phyloP scores from a whole-genome alignment of 768 basidiomycete genomes.

The Auriscalpium orientale region DNA sequence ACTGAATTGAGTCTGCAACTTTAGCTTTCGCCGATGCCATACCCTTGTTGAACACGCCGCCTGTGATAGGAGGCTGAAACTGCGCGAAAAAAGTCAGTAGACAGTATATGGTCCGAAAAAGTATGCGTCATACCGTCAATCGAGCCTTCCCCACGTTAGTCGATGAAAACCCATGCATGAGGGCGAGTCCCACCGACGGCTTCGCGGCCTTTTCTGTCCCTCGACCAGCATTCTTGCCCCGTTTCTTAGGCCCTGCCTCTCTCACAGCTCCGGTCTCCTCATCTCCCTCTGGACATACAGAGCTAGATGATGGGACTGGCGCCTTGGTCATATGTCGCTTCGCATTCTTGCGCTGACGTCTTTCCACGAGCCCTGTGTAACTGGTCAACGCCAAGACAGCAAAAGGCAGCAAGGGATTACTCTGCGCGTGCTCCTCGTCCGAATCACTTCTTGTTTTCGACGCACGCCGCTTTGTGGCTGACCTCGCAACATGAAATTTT shows the following conservation, averaged over 20 bases:
- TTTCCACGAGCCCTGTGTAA: constrained; percentile 49
- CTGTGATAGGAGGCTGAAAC: constrained; percentile 35
- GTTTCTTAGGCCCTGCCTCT: constrained; percentile 13
- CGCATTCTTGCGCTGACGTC: constrained; percentile 54
- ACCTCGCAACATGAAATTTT: neutral
- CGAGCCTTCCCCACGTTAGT: constrained; percentile 55
- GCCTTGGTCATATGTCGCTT: constrained; percentile 13
- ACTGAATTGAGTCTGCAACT: constrained; percentile 15
- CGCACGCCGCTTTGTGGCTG: neutral
- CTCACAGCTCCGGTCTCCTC: neutral
- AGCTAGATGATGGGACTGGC: neutral
- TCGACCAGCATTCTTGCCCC: constrained; percentile 13
- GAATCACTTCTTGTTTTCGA: constrained; percentile 9
- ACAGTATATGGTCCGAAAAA: neutral
- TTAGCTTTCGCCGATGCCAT: constrained; percentile 45
- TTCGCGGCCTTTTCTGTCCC: constrained; percentile 23
- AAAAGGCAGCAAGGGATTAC: constrained; percentile 20
- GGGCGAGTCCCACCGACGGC: constrained; percentile 42
- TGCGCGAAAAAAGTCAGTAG: constrained; percentile 14
- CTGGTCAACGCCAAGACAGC: neutral
- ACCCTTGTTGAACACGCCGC: constrained; percentile 61
- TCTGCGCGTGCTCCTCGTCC: constrained; percentile 30
- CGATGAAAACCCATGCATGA: constrained; percentile 63
- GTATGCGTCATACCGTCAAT: constrained; percentile 47
- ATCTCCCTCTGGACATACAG: neutral